Percentiles rank a stretch among this genome's conserved stretches.
These are phyloP conservation scores for Trametes maxima DNA, from an alignment of 768 basidiomycete species.

Conservation along the genomic window DNA sequence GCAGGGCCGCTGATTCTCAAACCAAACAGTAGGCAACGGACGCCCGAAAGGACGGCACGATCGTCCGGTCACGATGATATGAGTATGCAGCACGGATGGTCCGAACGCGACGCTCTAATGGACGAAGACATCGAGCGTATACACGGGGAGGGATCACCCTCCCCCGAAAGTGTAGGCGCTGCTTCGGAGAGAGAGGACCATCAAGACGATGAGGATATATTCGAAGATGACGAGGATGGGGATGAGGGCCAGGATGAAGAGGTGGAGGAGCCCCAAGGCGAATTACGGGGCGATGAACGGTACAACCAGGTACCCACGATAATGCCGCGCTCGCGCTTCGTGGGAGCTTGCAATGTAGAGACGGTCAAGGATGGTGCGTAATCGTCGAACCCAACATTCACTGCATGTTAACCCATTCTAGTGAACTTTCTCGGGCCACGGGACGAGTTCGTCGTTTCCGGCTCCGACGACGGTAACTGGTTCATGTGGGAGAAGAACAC, in stretches of 20 bases:
- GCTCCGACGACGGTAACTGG: slow-evolving; percentile 86
- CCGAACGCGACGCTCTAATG: slow-evolving; percentile 32
- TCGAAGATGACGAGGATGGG: slow-evolving; percentile 33
- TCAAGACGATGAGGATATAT: too few species aligned
- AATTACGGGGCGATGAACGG: slow-evolving; percentile 2
- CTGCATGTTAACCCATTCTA: slow-evolving; percentile 31
- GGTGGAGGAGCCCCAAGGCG: slow-evolving; percentile 27
- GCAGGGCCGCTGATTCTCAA: slow-evolving; percentile 13
- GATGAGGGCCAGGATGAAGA: slow-evolving; percentile 31
- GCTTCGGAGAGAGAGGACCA: too few species aligned
- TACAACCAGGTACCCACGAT: slow-evolving; percentile 52
- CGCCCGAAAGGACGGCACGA: neutral
- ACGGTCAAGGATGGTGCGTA: slow-evolving; percentile 85
- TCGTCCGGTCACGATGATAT: neutral
- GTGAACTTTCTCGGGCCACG: slow-evolving; percentile 83
- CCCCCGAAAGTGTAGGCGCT: neutral
- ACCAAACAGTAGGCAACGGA: slow-evolving; percentile 15
- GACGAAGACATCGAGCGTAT: slow-evolving; percentile 31
- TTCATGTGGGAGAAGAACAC: slow-evolving; percentile 83
- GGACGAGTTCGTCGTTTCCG: slow-evolving; percentile 79
- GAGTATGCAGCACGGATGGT: neutral
- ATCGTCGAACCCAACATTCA: neutral
- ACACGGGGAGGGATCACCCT: slow-evolving; percentile 21
- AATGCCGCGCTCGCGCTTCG: slow-evolving; percentile 62
- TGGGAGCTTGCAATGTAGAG: slow-evolving; percentile 74